Conservation (phyloP, 2,329 filamentous ascomycete species). For the Trichophyton rubrum region DNA sequence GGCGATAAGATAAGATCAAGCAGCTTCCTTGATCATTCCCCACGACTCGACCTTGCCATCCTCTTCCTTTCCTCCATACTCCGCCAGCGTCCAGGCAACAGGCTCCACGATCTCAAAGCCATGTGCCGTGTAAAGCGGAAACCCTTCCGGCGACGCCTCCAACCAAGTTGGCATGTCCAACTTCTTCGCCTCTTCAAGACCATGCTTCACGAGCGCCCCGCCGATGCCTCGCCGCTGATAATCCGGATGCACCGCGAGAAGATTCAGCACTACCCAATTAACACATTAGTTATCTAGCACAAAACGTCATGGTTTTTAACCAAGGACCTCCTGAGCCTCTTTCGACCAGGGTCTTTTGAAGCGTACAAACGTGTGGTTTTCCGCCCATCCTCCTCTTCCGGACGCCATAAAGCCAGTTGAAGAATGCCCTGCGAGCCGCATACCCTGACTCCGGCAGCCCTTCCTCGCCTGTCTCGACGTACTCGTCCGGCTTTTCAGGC, state of each 20-base stretch:
- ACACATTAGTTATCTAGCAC: neutral
- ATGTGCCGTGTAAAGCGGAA: slow-evolving; percentile 19
- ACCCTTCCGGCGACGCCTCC: slow-evolving; percentile 17
- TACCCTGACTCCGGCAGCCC: slow-evolving; percentile 7
- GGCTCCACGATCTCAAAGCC: slow-evolving; percentile 19
- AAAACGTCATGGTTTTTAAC: too few species aligned
- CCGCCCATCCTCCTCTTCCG: slow-evolving; percentile 12
- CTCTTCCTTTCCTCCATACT: slow-evolving; percentile 12
- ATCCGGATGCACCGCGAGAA: slow-evolving; percentile 23
- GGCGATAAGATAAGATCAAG: neutral
- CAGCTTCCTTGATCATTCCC: neutral
- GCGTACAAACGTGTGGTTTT: slow-evolving; percentile 10
- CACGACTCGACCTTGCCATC: neutral
- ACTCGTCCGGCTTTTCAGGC: slow-evolving; percentile 8
- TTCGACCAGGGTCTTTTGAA: too few species aligned
- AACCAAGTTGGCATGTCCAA: slow-evolving; percentile 18
- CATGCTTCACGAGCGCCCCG: slow-evolving; percentile 17
- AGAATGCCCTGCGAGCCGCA: slow-evolving; percentile 11
- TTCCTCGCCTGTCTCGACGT: slow-evolving; percentile 10
- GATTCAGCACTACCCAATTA: slow-evolving; percentile 18
- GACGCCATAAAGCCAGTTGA: slow-evolving; percentile 9
- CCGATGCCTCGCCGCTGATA: slow-evolving; percentile 21
- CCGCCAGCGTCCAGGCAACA: slow-evolving; percentile 9
- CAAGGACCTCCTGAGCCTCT: too few species aligned
- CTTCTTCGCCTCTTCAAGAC: slow-evolving; percentile 15